Evolutionary conservation across 345 rosid species (phyloP).

Genomic region (Gossypium sturtianum): DNA sequence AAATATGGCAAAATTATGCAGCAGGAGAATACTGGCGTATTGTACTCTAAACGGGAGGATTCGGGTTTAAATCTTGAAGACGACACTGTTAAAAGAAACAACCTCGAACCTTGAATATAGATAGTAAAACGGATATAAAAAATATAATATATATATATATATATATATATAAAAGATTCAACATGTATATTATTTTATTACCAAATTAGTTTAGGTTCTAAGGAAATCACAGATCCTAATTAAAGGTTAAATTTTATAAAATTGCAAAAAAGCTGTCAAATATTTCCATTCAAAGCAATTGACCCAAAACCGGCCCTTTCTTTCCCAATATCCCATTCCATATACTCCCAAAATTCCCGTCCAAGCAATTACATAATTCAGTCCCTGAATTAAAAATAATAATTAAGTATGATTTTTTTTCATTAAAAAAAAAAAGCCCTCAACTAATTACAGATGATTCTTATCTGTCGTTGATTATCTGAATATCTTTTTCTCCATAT

Average conservation of each 20-base stretch:
- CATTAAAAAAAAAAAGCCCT: background rate
- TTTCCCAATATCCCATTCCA: background rate
- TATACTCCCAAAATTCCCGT: background rate
- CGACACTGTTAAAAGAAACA: rapidly evolving
- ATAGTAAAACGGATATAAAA: too few species aligned
- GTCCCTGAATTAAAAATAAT: background rate
- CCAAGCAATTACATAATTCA: constrained; percentile 15
- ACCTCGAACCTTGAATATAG: rapidly evolving
- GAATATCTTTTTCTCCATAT: background rate
- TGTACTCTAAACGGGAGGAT: rapidly evolving
- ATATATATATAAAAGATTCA: background rate
- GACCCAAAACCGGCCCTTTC: constrained; percentile 1
- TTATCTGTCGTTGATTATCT: constrained; percentile 18
- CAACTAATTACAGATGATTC: constrained; percentile 8
- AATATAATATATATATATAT: too few species aligned
- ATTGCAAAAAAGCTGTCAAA: constrained; percentile 4
- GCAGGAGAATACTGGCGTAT: too few species aligned
- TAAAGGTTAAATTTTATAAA: background rate
- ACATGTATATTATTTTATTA: background rate
- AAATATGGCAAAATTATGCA: too few species aligned
- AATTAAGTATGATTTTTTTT: too few species aligned
- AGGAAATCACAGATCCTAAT: background rate
- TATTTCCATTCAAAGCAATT: constrained; percentile 20
- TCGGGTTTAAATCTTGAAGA: too few species aligned
- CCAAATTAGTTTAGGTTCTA: background rate